Base-by-base conservation (phyloP, 139 green algal genomes). In the Edaphochlamys debaryana region DNA sequence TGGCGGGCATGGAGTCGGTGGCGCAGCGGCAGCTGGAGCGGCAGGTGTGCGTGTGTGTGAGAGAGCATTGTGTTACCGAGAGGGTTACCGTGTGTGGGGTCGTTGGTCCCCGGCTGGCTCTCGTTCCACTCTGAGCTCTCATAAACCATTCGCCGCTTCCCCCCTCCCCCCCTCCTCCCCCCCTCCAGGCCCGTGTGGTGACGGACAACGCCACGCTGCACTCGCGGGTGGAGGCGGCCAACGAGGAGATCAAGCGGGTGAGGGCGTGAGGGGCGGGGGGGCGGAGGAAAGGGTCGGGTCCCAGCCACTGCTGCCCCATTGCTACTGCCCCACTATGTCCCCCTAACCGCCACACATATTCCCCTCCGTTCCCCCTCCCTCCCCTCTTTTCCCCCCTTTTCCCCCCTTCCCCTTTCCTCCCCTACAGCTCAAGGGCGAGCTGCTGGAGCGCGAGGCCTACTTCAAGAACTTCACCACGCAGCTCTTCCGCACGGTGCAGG, bases 401-500 rank as follows among this genome's bases (percentile, higher is more conserved):
- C 52, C 52, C 3, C 13, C 52, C 52, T 20, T 20, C 17, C 4
- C 9, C 52, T 27, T 22, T 20, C 52, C 17, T 5, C 69, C 11
- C 8, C 69, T n/a, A 3, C 77, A 83, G 77, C 42, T 83, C 63
- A 74, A 74, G 45, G 54, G 48, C 23, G 64, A 56, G 42, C 54
- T 74, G 30, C 62, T 66, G 71, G 64, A 87, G 67, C 71, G 69
- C 32, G 79, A 85, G 50, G 85, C 67, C 2, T 89, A 89, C 85
- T 89, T 85, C 50, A 79, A 75, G 36, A 89, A 89, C 79, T 89
- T 89, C 72, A 82, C 85, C 25, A 86, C 66, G 5, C 85, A 89
- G 71, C 70, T 89, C 15, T 86, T 86, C 76, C 69, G 79, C 42
- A 83, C 72, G 15, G 23, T 83, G 3, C 85, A 86, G 52, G 84